Base-by-base conservation (phyloP, 169 alveolate genomes). In the Amoebophrya sp. region DNA sequence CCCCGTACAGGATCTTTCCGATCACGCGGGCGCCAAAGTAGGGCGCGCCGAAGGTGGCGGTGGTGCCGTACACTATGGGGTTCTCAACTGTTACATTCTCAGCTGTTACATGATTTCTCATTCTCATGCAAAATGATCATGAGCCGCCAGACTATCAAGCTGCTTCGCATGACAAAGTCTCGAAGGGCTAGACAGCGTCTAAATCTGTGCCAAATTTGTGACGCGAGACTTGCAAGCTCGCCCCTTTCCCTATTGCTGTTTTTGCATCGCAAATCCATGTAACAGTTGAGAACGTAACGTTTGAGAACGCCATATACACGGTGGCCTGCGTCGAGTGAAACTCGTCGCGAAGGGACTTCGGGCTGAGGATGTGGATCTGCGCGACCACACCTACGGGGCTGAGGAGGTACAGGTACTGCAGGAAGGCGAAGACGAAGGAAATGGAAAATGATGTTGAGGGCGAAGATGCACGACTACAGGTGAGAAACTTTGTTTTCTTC, bases 41-140 rank as follows among this genome's bases (percentile, higher is more conserved):
- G 38, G 83, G 83, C 35, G 83, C 83, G 83, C 83, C 83, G 83
- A 66, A 66, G 35, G 83, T 66, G 38, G 83, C 83, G 32, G 83
- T 66, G 29, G 83, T 66, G 29, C 83, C 83, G 83, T 66, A 66
- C 39, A 47, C 18, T 7, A 47, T 12, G 66, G 18, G 7, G 66
- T 7, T 47, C 18, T 47, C 29, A 47, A 12, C 66, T 12, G 66
- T 47, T 18, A 47, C 18, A 18, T 47, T 47, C 29, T 47, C n/a
- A n/a, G n/a, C n/a, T n/a, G n/a, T n/a, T n/a, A n/a, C n/a, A n/a
- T n/a, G n/a, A n/a, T n/a, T n/a, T n/a, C n/a, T n/a, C n/a, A n/a
- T n/a, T n/a, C n/a, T n/a, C n/a, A n/a, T n/a, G n/a, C n/a, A n/a
- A n/a, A n/a, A n/a, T n/a, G n/a, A n/a, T n/a, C n/a, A n/a, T n/a